phyloP scores from a whole-genome alignment of 2,329 filamentous ascomycete genomes.

The Neonectria sp. region DNA sequence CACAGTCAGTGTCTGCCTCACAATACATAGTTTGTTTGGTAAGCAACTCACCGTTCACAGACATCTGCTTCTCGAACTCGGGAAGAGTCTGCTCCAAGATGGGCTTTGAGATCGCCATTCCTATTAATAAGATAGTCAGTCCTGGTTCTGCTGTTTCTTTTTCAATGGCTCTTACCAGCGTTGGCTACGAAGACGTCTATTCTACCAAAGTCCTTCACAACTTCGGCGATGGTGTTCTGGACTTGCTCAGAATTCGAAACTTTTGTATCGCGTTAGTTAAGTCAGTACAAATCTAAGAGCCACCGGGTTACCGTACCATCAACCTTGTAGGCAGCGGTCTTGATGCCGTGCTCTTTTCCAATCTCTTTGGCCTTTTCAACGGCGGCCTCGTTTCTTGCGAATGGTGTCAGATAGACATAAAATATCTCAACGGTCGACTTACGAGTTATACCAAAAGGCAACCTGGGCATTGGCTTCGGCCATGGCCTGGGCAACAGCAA shows the following conservation, averaged over 20 bases:
- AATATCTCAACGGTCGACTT: slow-evolving; percentile 11
- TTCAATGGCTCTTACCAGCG: slow-evolving; percentile 45
- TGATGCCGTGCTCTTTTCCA: slow-evolving; percentile 53
- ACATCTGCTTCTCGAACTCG: slow-evolving; percentile 66
- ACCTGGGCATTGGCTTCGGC: slow-evolving; percentile 61
- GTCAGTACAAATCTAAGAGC: background rate
- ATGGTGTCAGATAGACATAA: background rate
- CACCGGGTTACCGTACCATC: slow-evolving; percentile 49
- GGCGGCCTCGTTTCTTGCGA: slow-evolving; percentile 51
- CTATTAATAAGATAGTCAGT: slow-evolving; percentile 53
- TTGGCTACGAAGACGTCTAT: slow-evolving; percentile 47
- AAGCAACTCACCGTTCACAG: slow-evolving; percentile 63
- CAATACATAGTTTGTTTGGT: fast-evolving
- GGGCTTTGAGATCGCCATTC: slow-evolving; percentile 68
- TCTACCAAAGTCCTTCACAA: slow-evolving; percentile 44
- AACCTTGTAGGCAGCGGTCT: slow-evolving; percentile 59
- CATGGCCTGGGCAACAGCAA: slow-evolving; percentile 61
- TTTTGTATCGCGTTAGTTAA: slow-evolving; percentile 32
- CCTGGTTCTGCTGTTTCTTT: slow-evolving; percentile 54
- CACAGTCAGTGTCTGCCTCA: background rate
- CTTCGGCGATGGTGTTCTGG: slow-evolving; percentile 32
- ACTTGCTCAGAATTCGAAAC: slow-evolving; percentile 57
- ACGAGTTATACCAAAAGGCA: slow-evolving; percentile 53
- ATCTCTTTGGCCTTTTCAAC: slow-evolving; percentile 54
- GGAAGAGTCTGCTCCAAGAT: slow-evolving; percentile 68